Evolutionary conservation across 495 filamentous ascomycete species (phyloP).

Genomic region (Penicillium coffeae): DNA sequence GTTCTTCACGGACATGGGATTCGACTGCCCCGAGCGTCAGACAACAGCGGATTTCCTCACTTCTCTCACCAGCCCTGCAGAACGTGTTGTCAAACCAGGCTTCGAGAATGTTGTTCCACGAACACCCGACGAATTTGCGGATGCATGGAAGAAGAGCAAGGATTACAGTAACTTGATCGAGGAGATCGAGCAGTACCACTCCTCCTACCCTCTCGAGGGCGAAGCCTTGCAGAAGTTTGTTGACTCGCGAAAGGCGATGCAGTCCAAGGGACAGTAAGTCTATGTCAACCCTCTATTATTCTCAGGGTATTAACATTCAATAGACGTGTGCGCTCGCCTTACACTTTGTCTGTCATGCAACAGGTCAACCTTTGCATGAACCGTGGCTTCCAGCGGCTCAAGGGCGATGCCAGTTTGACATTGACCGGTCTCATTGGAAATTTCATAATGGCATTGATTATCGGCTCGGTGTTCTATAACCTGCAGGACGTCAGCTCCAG

Average conservation of each 20-base stretch:
- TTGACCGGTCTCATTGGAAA: conserved; percentile 76
- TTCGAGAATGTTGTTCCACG: conserved; percentile 64
- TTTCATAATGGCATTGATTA: conserved; percentile 74
- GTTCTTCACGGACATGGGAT: conserved; percentile 67
- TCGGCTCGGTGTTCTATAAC: conserved; percentile 87
- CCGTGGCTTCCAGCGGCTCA: conserved; percentile 56
- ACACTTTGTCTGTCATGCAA: conserved; percentile 43
- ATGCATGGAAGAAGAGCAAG: conserved; percentile 55
- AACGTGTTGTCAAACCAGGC: conserved; percentile 62
- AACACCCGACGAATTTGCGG: conserved; percentile 68
- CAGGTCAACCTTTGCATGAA: conserved; percentile 49
- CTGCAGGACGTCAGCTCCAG: conserved; percentile 57
- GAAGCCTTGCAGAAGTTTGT: conserved; percentile 37
- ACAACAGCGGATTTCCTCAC: conserved; percentile 76
- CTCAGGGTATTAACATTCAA: neutral
- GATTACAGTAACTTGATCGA: conserved; percentile 47
- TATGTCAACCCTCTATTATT: too few species aligned
- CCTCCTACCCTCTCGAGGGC: conserved; percentile 37
- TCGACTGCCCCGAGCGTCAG: conserved; percentile 57
- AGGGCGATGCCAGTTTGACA: conserved; percentile 72
- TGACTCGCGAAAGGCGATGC: conserved; percentile 41
- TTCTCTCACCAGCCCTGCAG: conserved; percentile 63
- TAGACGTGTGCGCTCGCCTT: conserved; percentile 39
- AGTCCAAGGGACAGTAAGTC: conserved; percentile 31
- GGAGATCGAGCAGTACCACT: conserved; percentile 55